phyloP scores from a whole-genome alignment of 495 filamentous ascomycete genomes.

The Lepraria neglecta region DNA sequence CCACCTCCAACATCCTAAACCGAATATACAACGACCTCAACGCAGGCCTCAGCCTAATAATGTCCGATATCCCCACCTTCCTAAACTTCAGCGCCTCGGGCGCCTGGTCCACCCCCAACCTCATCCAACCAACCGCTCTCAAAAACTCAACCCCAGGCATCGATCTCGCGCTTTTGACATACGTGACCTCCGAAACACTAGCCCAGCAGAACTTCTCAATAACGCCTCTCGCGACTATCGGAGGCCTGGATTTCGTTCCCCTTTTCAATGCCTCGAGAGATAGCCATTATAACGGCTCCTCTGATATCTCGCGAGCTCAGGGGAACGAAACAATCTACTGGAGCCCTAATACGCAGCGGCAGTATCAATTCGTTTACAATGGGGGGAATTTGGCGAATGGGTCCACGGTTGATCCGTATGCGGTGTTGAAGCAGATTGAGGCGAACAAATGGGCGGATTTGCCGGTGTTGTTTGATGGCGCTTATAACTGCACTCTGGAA shows the following conservation, averaged over 20 bases:
- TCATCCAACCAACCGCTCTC: neutral
- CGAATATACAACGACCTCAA: neutral
- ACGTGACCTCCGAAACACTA: neutral
- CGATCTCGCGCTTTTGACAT: slow-evolving; percentile 7
- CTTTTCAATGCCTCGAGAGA: neutral
- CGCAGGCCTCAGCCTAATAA: neutral
- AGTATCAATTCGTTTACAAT: slow-evolving; percentile 8
- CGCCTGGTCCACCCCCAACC: neutral
- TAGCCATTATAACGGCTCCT: neutral
- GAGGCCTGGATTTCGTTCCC: neutral
- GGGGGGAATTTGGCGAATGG: neutral
- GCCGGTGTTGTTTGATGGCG: slow-evolving; percentile 24
- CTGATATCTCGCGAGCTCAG: neutral
- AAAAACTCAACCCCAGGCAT: neutral
- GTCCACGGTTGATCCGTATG: neutral
- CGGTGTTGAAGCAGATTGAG: slow-evolving; percentile 3
- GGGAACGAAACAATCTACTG: neutral
- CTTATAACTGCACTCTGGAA: slow-evolving; percentile 24
- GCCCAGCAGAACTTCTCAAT: slow-evolving; percentile 13
- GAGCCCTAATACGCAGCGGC: neutral
- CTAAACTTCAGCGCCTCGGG: neutral
- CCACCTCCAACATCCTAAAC: neutral
- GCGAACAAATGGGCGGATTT: neutral
- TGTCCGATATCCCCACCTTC: slow-evolving; percentile 1
- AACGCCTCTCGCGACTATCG: neutral